Percentiles rank a stretch among this genome's conserved stretches.
These are phyloP conservation scores for Fusarium protoensiforme DNA, from an alignment of 2,329 filamentous ascomycete genomes.

Conservation along the genomic window DNA sequence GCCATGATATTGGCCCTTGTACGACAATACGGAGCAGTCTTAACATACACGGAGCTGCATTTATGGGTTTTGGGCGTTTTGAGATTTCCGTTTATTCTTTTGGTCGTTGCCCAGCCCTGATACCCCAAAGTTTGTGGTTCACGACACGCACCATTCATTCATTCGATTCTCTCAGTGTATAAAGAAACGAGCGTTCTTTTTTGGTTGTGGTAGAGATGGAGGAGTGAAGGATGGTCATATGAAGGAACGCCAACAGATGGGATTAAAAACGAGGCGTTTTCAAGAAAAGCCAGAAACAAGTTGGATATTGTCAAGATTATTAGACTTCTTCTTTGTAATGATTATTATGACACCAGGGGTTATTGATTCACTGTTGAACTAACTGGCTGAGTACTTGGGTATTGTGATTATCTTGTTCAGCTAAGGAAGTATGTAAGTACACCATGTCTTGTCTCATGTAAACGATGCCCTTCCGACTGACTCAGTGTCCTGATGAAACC, in stretches of 20 bases:
- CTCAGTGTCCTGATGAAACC: not conserved
- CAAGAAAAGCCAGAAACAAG: constrained; percentile 7
- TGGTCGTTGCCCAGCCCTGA: constrained; percentile 29
- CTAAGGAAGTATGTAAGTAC: not conserved
- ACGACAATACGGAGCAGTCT: constrained; percentile 21
- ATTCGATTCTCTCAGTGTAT: constrained; percentile 37
- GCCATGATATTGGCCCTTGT: constrained; percentile 39
- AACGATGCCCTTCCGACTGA: not conserved
- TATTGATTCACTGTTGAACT: constrained; percentile 1
- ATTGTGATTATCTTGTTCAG: not conserved
- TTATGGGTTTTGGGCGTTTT: constrained; percentile 26
- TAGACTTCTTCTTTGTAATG: constrained; percentile 35
- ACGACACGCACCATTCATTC: constrained; percentile 14
- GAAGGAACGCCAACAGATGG: constrained; percentile 3
- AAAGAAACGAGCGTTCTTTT: constrained; percentile 22
- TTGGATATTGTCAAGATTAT: constrained; percentile 28
- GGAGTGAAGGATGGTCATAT: constrained; percentile 1
- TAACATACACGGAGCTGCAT: constrained; percentile 18
- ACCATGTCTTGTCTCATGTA: not conserved
- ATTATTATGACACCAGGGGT: constrained; percentile 19
- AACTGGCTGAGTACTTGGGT: not conserved
- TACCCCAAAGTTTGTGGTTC: constrained; percentile 36
- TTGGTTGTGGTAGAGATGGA: constrained; percentile 5
- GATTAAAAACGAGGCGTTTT: constrained; percentile 19
- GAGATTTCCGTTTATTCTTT: constrained; percentile 12